Percentiles rank a stretch among this genome's conserved stretches.
Evolutionary conservation across 768 basidiomycete species (phyloP).

Genomic region (Suillus ampliporus): DNA sequence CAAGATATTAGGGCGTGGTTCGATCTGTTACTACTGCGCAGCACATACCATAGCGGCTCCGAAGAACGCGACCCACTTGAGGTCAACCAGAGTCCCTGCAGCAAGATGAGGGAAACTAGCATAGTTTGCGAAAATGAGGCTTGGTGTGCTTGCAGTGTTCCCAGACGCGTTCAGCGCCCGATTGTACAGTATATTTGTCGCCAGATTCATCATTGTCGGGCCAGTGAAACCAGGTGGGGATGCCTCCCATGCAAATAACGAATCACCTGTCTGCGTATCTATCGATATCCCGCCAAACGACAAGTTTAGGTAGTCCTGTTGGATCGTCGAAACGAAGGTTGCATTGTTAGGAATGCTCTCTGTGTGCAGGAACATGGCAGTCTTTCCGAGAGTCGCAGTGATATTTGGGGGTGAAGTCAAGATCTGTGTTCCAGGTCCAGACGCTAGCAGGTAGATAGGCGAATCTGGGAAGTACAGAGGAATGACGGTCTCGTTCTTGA

Average conservation of each 20-base stretch:
- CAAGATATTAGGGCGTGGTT: background rate
- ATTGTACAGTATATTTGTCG: slow-evolving; percentile 69
- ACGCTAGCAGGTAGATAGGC: slow-evolving; percentile 40
- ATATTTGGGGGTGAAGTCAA: slow-evolving; percentile 62
- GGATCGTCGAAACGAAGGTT: slow-evolving; percentile 61
- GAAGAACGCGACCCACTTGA: slow-evolving; percentile 81
- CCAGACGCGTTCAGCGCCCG: slow-evolving; percentile 60
- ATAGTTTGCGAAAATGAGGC: slow-evolving; percentile 64
- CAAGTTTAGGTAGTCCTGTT: slow-evolving; percentile 57
- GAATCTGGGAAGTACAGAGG: slow-evolving; percentile 64
- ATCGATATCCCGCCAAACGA: slow-evolving; percentile 73
- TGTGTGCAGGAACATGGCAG: slow-evolving; percentile 40
- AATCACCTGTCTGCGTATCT: slow-evolving; percentile 50
- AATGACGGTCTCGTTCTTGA: slow-evolving; percentile 41
- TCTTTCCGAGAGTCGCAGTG: slow-evolving; percentile 50
- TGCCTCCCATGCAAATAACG: slow-evolving; percentile 77
- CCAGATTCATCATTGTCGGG: slow-evolving; percentile 68
- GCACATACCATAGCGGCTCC: slow-evolving; percentile 67
- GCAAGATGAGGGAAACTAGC: slow-evolving; percentile 61
- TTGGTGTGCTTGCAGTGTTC: slow-evolving; percentile 40
- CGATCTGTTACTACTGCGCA: background rate
- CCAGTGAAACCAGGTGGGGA: slow-evolving; percentile 62
- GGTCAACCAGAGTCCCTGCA: slow-evolving; percentile 58
- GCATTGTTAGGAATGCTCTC: slow-evolving; percentile 57
- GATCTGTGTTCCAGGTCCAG: slow-evolving; percentile 41